Evolutionary conservation across 441 rosid genomes (phyloP), one percentile per base, ranked within the genome.

Genomic region (Raphanus hybrid): DNA sequence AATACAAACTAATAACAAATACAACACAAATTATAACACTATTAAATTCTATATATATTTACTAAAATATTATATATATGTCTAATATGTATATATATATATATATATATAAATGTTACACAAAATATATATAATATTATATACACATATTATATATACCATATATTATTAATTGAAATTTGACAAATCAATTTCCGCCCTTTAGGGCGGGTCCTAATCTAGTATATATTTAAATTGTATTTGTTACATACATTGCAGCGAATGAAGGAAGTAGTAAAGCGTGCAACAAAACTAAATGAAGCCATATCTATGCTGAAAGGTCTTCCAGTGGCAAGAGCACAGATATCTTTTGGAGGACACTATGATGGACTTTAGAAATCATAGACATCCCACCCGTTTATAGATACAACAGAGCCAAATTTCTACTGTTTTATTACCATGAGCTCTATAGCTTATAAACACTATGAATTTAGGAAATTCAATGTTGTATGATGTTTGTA

Each of bases 331-430:
- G 74, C 86, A 55, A 86, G 92, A 76, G 99, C 96, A 70, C 98
- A 85, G 58, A 82, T 92, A 12, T 87, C 91, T 12, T 85, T 74
- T 75, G 98, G 97, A 8, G 99, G 96, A 15, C 88, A 91, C 82
- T 84, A 91, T 78, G 87, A 91, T 48, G 72, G 26, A 67, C 43
- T 69, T 69, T 74, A n/a, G 18, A 45, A 23, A 59, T 11, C 70
- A 35, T 18, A 58, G 35, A 64, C 73, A 1, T 66, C 63, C 63
- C 67, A 59, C 14, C 70, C 62, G 7, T 71, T 43, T 41, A 12
- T 5, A 23, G 57, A 39, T 63, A 39, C 12, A 29, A 57, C 20
- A 48, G 35, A 67, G 54, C 74, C 64, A 60, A 66, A 0, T 71
- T 64, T 67, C 6, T 58, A 8, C 52, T 61, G 41, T 15, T 29